Percentiles rank a stretch among this genome's conserved stretches.
phyloP scores from a whole-genome alignment of 2,329 filamentous ascomycete species.

The Leptographium procerum region DNA sequence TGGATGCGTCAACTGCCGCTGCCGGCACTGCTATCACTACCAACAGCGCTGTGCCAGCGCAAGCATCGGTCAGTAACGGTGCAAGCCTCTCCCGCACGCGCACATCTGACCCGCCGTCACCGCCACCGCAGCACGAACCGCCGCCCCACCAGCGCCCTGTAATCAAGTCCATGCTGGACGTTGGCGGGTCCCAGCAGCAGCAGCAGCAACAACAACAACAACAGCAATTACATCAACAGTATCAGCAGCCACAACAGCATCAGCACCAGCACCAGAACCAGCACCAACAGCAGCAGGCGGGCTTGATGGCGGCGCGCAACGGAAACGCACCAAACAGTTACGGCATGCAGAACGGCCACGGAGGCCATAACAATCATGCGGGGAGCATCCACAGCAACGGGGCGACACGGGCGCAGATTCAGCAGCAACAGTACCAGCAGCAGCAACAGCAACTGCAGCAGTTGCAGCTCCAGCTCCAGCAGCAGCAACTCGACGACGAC shows the following conservation, averaged over 20 bases:
- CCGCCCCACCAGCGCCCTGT: not conserved
- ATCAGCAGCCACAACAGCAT: not conserved
- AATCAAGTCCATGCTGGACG: slow-evolving; percentile 6
- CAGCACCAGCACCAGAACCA: not conserved
- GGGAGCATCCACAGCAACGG: not conserved
- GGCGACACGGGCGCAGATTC: not conserved
- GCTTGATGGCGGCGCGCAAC: not conserved
- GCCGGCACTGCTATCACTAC: not conserved
- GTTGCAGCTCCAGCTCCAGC: not conserved
- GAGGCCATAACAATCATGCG: slow-evolving; percentile 1
- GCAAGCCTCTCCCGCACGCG: slow-evolving; percentile 2
- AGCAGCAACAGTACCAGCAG: not conserved
- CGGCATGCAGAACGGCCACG: not conserved
- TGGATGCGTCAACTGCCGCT: not conserved
- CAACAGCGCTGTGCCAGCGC: not conserved
- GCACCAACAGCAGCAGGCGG: not conserved
- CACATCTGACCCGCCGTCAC: slow-evolving; percentile 5
- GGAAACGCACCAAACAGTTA: not conserved
- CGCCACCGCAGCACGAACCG: slow-evolving; percentile 1
- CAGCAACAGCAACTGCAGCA: not conserved
- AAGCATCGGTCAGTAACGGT: not conserved
- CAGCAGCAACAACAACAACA: not conserved
- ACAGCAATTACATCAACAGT: not conserved
- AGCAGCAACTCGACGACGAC: slow-evolving; percentile 4
- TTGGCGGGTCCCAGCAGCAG: not conserved